Percentiles rank a stretch among this genome's conserved stretches.
phyloP scores from a whole-genome alignment of 441 rosid species.

The Aquilaria agallochum region DNA sequence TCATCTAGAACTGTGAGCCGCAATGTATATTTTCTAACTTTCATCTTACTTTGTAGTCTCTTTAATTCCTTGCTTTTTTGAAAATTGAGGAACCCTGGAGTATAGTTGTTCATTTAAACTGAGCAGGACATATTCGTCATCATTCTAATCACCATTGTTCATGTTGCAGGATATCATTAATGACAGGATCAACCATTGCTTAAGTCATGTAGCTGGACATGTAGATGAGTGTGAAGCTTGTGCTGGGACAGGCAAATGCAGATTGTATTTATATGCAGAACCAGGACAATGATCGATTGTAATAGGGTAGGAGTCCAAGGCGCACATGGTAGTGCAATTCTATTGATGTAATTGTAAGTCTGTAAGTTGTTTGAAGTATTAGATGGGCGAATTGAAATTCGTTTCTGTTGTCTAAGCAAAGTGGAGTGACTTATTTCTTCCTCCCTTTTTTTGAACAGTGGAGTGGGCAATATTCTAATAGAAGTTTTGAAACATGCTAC shows the following conservation, averaged over 20 bases:
- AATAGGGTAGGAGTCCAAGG: background rate
- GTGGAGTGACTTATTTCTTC: background rate
- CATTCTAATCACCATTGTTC: background rate
- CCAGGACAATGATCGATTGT: background rate
- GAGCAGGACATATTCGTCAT: too few relatives aligned
- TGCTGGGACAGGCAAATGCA: conserved; percentile 84
- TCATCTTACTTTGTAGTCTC: too few relatives aligned
- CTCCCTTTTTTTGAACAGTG: background rate
- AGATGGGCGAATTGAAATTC: background rate
- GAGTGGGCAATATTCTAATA: too few relatives aligned
- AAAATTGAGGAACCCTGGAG: too few relatives aligned
- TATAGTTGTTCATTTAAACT: too few relatives aligned
- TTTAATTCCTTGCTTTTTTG: too few relatives aligned
- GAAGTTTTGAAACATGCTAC: too few relatives aligned
- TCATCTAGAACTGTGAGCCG: too few relatives aligned
- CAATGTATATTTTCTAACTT: too few relatives aligned
- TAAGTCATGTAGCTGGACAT: conserved; percentile 73
- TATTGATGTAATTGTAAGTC: background rate
- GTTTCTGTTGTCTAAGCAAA: background rate
- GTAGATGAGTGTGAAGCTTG: conserved; percentile 73
- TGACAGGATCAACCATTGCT: conserved; percentile 75
- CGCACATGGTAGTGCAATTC: too few relatives aligned
- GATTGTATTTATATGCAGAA: conserved; percentile 33
- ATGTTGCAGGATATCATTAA: conserved; percentile 62
- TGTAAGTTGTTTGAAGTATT: background rate